Base-by-base conservation (phyloP, 805 yeast species). In the Candida andamanensis region DNA sequence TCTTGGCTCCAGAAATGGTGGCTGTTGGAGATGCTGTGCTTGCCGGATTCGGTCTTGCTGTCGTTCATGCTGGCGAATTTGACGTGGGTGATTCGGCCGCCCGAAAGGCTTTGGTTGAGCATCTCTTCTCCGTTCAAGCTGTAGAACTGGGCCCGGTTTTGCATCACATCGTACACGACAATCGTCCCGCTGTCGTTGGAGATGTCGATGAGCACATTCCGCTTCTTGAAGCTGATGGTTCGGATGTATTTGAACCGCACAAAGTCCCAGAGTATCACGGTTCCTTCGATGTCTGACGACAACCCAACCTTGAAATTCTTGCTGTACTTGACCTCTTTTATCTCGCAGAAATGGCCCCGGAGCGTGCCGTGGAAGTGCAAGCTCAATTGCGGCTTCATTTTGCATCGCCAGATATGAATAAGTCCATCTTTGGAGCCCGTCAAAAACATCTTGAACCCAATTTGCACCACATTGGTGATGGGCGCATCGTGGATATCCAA, bases 261-360 rank as follows among this genome's bases (percentile, higher is more conserved):
- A 24, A 76, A 42, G 45, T 85, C 85, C 90, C 95, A 85, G 4
- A 78, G 40, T 13, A 67, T 66, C 2, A 77, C 72, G 2, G 52
- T 51, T 1, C 94, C 90, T 6, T 50, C 58, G 0, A 33, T 44
- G 47, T 81, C 86, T 15, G 74, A 51, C 38, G 80, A 72, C 9
- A 80, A 39, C 7, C 80, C 60, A 3, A 70, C 50, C 32, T 79
- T 76, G 47, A 66, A 80, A 25, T 75, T 70, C 6, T 67, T 57
- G 16, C 79, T 70, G 19, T 67, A 63, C 23, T 60, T 56, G 16
- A 85, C 47, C n/a, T 63, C 61, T 11, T 46, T 56, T 3, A 84
- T 63, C 0, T 59, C 50, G 5, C 60, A 37, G 1, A 67, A 48
- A 54, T 84, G 94, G 0, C 86, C 85, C 31, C 85, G 55, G 30